Percentiles rank a stretch among this genome's conserved stretches.
Conservation (phyloP, 352 stramenopile species). For the Globisporangium iwayamae region DNA sequence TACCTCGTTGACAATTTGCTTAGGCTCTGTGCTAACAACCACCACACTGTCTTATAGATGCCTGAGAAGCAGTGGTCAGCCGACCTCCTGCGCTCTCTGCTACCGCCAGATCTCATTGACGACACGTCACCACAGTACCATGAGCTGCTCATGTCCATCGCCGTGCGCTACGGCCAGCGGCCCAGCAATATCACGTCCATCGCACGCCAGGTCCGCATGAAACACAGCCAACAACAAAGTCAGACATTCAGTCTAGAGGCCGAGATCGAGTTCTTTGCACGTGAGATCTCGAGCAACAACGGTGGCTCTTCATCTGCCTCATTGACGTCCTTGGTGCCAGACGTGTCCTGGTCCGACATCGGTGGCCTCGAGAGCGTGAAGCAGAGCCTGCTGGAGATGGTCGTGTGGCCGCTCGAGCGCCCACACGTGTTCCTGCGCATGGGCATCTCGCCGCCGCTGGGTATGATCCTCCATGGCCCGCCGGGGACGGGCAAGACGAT, state of each 20-base stretch:
- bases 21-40: too few relatives aligned
- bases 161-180: slow-evolving; percentile 73
- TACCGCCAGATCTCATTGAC: slow-evolving; percentile 18
- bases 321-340: slow-evolving; percentile 46
- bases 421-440: slow-evolving; percentile 76
- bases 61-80: slow-evolving; percentile 58
- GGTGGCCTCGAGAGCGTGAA: slow-evolving; percentile 69
- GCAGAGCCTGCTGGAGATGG: slow-evolving; percentile 78
- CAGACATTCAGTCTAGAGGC: slow-evolving; percentile 24
- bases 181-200: slow-evolving; percentile 69
- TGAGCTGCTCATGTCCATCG: slow-evolving; percentile 40
- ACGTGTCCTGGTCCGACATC: slow-evolving; percentile 74
- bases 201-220: slow-evolving; percentile 33
- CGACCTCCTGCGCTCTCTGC: slow-evolving; percentile 37
- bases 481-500: slow-evolving; percentile 86
- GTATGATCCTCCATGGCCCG: slow-evolving; percentile 75
- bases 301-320: slow-evolving; percentile 20
- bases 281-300: slow-evolving; percentile 33
- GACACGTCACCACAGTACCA: background rate
- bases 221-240: background rate
- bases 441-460: slow-evolving; percentile 73
- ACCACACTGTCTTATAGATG: slow-evolving; percentile 26
- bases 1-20: background rate
- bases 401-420: slow-evolving; percentile 82
- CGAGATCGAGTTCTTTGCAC: slow-evolving; percentile 42